These are phyloP conservation scores for Penicillium freii DNA, from an alignment of 2,329 filamentous ascomycete genomes.

Conservation along the genomic window DNA sequence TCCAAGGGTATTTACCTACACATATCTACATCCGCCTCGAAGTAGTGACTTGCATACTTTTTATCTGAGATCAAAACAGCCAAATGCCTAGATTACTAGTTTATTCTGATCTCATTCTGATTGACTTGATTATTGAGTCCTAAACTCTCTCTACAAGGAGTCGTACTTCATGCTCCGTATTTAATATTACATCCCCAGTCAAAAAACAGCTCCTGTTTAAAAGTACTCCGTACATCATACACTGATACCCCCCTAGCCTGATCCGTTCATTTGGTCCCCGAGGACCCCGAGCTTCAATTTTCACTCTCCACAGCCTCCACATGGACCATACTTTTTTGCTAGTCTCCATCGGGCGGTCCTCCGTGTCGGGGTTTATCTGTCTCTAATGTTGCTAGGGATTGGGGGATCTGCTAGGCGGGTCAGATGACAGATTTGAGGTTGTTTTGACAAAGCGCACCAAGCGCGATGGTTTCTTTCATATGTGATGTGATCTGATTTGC, in stretches of 20 bases:
- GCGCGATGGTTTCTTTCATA: background rate
- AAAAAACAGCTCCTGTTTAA: background rate
- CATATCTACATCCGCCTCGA: background rate
- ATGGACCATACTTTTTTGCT: slow-evolving; percentile 1
- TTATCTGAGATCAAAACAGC: background rate
- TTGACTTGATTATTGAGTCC: background rate
- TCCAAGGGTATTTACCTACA: background rate
- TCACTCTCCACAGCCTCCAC: background rate
- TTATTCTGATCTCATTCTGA: background rate
- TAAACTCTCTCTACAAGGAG: background rate
- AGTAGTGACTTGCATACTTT: background rate
- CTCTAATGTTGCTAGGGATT: background rate
- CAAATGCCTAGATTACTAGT: background rate
- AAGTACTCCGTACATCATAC: background rate
- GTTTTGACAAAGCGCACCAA: background rate
- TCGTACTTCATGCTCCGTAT: background rate
- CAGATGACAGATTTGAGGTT: background rate
- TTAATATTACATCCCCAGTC: background rate
- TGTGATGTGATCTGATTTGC: slow-evolving; percentile 6
- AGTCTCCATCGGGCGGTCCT: background rate
- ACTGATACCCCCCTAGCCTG: background rate
- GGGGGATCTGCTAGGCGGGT: background rate
- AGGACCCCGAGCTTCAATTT: background rate
- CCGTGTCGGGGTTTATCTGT: background rate
- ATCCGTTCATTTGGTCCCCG: background rate